These are phyloP conservation scores for Chlorencoelia australis DNA, from an alignment of 2,329 filamentous ascomycete species.

Conservation along the genomic window DNA sequence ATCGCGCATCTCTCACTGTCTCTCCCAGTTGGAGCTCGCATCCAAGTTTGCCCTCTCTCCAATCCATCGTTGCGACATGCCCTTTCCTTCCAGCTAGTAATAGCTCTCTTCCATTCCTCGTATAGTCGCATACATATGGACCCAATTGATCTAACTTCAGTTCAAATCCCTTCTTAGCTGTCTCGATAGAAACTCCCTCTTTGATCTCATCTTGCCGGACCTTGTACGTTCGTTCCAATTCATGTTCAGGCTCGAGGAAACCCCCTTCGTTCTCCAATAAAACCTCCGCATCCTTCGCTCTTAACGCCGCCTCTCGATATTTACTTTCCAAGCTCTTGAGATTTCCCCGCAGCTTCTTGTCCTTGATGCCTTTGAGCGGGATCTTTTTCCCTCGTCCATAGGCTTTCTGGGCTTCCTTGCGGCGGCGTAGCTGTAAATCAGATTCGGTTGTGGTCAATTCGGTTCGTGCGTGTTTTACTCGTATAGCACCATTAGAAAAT, in stretches of 20 bases:
- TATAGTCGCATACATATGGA: slow-evolving; percentile 83
- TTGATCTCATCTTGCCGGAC: slow-evolving; percentile 82
- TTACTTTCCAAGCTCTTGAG: slow-evolving; percentile 71
- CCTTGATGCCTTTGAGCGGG: slow-evolving; percentile 61
- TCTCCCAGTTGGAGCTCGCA: slow-evolving; percentile 88
- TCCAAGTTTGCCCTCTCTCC: slow-evolving; percentile 81
- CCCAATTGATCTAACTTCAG: slow-evolving; percentile 73
- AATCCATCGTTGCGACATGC: slow-evolving; percentile 94
- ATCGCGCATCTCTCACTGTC: slow-evolving; percentile 80
- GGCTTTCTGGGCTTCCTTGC: slow-evolving; percentile 55
- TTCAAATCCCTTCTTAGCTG: slow-evolving; percentile 88
- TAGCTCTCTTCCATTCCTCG: slow-evolving; percentile 76
- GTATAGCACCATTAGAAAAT: slow-evolving; percentile 42
- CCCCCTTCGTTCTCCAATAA: slow-evolving; percentile 78
- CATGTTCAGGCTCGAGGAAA: slow-evolving; percentile 79
- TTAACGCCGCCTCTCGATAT: slow-evolving; percentile 68
- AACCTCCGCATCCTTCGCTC: slow-evolving; percentile 92
- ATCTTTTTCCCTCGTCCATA: slow-evolving; percentile 81
- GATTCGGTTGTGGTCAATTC: slow-evolving; percentile 32
- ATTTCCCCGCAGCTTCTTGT: slow-evolving; percentile 82
- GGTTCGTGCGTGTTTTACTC: slow-evolving; percentile 39
- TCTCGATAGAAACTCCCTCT: slow-evolving; percentile 64
- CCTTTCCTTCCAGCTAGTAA: slow-evolving; percentile 83
- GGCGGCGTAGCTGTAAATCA: slow-evolving; percentile 32
- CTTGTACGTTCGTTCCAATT: slow-evolving; percentile 86